A percentile compares a stretch with the other conserved stretches of the same genome.
Conservation (phyloP, 768 basidiomycete species). For the Termitomyces sp. region DNA sequence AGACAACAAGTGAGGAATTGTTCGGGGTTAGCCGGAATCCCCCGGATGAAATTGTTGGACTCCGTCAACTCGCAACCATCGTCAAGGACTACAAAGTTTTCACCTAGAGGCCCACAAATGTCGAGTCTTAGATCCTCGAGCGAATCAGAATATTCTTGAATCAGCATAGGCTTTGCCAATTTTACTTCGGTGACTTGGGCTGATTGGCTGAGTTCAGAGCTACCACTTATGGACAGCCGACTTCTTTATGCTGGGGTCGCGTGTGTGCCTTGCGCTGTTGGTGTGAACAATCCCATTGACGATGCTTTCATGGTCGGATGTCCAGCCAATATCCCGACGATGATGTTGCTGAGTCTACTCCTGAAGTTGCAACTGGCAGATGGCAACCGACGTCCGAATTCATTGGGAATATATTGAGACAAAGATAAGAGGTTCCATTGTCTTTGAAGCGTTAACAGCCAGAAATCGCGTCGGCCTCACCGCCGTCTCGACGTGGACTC, state of each 20-base stretch:
- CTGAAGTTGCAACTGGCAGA: slow-evolving; percentile 8
- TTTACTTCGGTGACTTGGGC: background rate
- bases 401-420: background rate
- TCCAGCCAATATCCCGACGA: background rate
- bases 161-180: background rate
- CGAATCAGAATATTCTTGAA: background rate
- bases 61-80: background rate
- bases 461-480: background rate
- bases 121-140: background rate
- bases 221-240: background rate
- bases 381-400: slow-evolving; percentile 8
- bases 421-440: background rate
- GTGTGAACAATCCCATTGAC: background rate
- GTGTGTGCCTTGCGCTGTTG: background rate
- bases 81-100: background rate
- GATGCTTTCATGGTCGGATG: background rate
- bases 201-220: background rate
- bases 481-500: background rate
- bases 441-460: background rate
- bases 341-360: background rate
- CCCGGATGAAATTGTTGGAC: slow-evolving; percentile 17
- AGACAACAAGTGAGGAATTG: slow-evolving; percentile 22
- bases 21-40: slow-evolving; percentile 24
- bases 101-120: background rate
- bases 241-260: background rate